Percentiles rank a stretch among this genome's conserved stretches.
Evolutionary conservation across 805 yeast genomes (phyloP).

Genomic region (Candida pini): DNA sequence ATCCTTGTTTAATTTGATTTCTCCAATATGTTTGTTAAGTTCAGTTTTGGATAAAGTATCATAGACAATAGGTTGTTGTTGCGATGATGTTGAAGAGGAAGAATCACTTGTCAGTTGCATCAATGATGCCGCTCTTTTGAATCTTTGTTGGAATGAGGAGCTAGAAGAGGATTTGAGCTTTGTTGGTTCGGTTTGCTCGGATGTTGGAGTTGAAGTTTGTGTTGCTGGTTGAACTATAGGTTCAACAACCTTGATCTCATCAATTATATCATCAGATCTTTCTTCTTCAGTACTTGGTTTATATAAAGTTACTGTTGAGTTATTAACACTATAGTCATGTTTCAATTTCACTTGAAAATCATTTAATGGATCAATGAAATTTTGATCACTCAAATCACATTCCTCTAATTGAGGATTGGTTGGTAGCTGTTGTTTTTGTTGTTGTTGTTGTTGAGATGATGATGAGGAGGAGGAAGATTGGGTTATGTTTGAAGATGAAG

Average conservation of each 20-base stretch:
- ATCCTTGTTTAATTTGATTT: constrained; percentile 25
- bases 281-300: constrained; percentile 4
- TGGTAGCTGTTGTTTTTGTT: constrained; percentile 6
- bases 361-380: constrained; percentile 17
- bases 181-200: not conserved
- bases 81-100: constrained; percentile 8
- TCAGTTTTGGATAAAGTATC: too few species aligned
- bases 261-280: not conserved
- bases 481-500: too few species aligned
- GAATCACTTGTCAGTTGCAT: constrained; percentile 28
- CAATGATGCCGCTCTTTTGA: constrained; percentile 73
- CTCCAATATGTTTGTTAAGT: constrained; percentile 32
- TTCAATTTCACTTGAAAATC: constrained; percentile 26
- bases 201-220: constrained; percentile 2
- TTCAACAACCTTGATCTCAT: not conserved
- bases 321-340: constrained; percentile 28
- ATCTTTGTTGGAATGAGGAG: constrained; percentile 30
- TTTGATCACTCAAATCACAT: constrained; percentile 23
- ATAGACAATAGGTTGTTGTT: constrained; percentile 1
- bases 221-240: not conserved
- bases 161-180: constrained; percentile 14
- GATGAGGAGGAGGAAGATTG: too few species aligned
- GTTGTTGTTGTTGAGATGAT: too few species aligned
- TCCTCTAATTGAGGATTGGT: constrained; percentile 9
- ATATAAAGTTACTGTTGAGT: constrained; percentile 21